A percentile compares a stretch with the other conserved stretches of the same genome.
Evolutionary conservation across 2,329 filamentous ascomycete species (phyloP).

Genomic region (Verticillium nubilum): DNA sequence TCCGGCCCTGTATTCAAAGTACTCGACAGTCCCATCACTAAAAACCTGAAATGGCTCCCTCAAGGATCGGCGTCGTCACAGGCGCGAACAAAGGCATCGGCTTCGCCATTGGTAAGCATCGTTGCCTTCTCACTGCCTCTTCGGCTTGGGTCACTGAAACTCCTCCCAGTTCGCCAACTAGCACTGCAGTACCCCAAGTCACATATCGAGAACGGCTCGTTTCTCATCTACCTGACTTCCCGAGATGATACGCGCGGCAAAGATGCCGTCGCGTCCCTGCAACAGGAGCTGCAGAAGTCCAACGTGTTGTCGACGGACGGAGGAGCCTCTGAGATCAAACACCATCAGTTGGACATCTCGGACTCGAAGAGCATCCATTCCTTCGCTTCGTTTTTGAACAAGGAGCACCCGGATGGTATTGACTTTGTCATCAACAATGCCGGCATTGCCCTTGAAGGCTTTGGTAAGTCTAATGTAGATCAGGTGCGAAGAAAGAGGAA

Average conservation of each 20-base stretch:
- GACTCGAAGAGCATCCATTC: conserved; percentile 34
- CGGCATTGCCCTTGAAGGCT: conserved; percentile 39
- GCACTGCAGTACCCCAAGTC: conserved; percentile 47
- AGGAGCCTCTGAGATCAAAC: conserved; percentile 39
- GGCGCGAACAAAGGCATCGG: conserved; percentile 44
- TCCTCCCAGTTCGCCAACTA: conserved; percentile 44
- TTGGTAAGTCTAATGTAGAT: conserved; percentile 21
- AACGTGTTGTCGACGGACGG: conserved; percentile 34
- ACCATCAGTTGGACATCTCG: conserved; percentile 41
- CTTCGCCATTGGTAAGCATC: conserved; percentile 9
- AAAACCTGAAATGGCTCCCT: conserved; percentile 15
- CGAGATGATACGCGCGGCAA: conserved; percentile 41
- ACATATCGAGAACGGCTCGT: conserved; percentile 35
- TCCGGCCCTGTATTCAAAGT: too few relatives aligned
- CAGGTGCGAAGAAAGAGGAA: background rate
- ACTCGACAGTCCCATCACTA: too few relatives aligned
- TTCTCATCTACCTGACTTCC: conserved; percentile 49
- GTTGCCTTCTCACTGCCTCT: background rate
- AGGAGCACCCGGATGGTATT: conserved; percentile 39
- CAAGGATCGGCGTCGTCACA: conserved; percentile 44
- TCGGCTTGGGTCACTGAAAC: conserved; percentile 31
- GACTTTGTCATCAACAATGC: conserved; percentile 52
- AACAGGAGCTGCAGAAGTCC: conserved; percentile 34
- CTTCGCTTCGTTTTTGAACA: conserved; percentile 33
- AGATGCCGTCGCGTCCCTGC: conserved; percentile 35